Percentiles rank a stretch among this genome's conserved stretches.
Evolutionary conservation across 768 basidiomycete genomes (phyloP).

Genomic region (Hydnomerulius pinastri): DNA sequence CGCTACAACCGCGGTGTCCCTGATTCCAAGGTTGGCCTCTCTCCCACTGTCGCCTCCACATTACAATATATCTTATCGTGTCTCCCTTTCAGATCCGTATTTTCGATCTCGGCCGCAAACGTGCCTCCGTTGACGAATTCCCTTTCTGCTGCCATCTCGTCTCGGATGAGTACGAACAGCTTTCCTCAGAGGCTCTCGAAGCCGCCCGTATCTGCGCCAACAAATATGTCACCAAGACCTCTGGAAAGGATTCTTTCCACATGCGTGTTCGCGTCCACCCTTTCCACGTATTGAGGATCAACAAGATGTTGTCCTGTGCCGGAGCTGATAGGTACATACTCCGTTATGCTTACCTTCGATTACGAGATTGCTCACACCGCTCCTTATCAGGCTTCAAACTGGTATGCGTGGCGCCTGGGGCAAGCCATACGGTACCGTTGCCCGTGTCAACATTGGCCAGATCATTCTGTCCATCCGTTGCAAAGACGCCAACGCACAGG

Average conservation of each 20-base stretch:
- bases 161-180: conserved; percentile 97
- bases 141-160: conserved; percentile 96
- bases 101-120: conserved; percentile 94
- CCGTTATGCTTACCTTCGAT: no score
- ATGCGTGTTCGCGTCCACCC: conserved; percentile 96
- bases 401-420: conserved; percentile 99
- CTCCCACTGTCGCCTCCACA: background rate
- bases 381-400: conserved; percentile 69
- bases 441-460: conserved; percentile 96
- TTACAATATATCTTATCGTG: background rate
- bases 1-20: conserved; percentile 99
- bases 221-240: conserved; percentile 98
- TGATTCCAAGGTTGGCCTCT: conserved; percentile 73
- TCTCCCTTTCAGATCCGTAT: conserved; percentile 77
- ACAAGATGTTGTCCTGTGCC: conserved; percentile 99
- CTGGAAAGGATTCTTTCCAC: conserved; percentile 99
- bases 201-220: conserved; percentile 99
- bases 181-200: conserved; percentile 94
- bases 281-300: conserved; percentile 98
- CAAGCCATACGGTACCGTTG: conserved; percentile 95
- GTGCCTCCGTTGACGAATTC: conserved; percentile 96
- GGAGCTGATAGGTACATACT: conserved; percentile 90
- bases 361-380: background rate
- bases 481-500: conserved; percentile 83
- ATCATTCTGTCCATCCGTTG: conserved; percentile 89